Evolutionary conservation across 148 eudicot species (phyloP).

Genomic region (Linanthus parryae): DNA sequence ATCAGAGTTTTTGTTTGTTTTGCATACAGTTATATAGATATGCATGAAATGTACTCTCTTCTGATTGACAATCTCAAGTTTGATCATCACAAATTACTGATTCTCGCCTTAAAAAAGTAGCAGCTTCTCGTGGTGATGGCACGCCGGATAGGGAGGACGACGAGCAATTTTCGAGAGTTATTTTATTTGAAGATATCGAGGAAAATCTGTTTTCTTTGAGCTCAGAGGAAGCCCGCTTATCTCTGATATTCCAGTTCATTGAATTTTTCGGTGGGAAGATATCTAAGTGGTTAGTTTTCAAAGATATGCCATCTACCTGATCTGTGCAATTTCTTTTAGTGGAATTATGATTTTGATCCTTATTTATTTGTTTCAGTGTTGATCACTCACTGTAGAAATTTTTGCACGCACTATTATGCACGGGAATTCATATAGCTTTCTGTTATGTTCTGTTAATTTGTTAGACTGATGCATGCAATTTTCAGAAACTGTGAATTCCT

Average conservation of each 20-base stretch:
- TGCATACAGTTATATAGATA: too few relatives aligned
- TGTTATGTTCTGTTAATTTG: background rate
- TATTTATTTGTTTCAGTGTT: background rate
- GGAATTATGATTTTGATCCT: background rate
- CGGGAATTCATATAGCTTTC: too few relatives aligned
- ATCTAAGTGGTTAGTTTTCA: conserved; percentile 62
- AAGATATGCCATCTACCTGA: background rate
- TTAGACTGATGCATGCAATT: background rate
- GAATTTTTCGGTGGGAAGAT: conserved; percentile 84
- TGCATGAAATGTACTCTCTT: background rate
- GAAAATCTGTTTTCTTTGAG: conserved; percentile 74
- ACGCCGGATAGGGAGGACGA: conserved; percentile 51
- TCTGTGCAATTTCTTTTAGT: conserved; percentile 2
- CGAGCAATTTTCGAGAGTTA: conserved; percentile 62
- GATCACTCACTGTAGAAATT: background rate
- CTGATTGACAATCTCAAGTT: background rate
- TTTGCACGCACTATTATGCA: background rate
- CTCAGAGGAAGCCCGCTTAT: conserved; percentile 69
- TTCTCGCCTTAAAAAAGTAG: conserved; percentile 17
- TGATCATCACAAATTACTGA: background rate
- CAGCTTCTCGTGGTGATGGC: conserved; percentile 25
- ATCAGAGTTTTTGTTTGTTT: background rate
- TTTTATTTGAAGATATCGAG: conserved; percentile 72
- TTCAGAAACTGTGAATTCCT: too few relatives aligned
- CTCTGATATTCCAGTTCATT: conserved; percentile 67